These are phyloP conservation scores for Trypanosoma rangeli DNA, from an alignment of 208 protist species.

Conservation along the genomic window DNA sequence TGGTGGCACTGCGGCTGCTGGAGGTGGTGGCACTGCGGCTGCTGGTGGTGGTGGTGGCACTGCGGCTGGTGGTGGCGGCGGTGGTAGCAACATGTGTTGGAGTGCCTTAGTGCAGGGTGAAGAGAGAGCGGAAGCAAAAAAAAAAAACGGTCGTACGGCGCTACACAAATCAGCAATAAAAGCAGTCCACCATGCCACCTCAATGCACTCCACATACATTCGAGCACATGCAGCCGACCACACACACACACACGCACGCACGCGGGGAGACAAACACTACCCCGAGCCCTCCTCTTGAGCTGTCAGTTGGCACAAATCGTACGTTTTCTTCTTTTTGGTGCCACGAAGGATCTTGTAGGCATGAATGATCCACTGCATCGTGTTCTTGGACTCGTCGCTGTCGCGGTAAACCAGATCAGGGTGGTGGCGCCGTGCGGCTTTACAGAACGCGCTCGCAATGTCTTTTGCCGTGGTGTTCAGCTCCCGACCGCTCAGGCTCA, in stretches of 20 bases:
- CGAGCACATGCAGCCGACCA: background rate
- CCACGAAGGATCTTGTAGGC: slow-evolving; percentile 85
- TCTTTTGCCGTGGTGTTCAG: slow-evolving; percentile 74
- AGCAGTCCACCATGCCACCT: background rate
- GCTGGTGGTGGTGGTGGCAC: slow-evolving; percentile 18
- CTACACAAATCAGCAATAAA: slow-evolving; percentile 9
- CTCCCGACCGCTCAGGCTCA: slow-evolving; percentile 78
- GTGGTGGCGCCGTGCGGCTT: slow-evolving; percentile 66
- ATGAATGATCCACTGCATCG: slow-evolving; percentile 82
- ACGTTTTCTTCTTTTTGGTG: slow-evolving; percentile 63
- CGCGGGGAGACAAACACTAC: slow-evolving; percentile 14
- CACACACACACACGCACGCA: slow-evolving; percentile 5
- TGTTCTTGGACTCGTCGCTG: slow-evolving; percentile 41
- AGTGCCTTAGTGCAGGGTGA: background rate
- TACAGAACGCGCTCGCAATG: slow-evolving; percentile 79
- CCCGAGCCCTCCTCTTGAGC: slow-evolving; percentile 23
- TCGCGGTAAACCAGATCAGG: slow-evolving; percentile 53
- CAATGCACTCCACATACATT: background rate
- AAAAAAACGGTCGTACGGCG: background rate
- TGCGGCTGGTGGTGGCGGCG: slow-evolving; percentile 19
- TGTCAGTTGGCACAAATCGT: slow-evolving; percentile 71
- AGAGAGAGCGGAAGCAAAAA: background rate
- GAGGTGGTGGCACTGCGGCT: slow-evolving; percentile 20
- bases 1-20: slow-evolving; percentile 17
- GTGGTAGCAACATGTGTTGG: slow-evolving; percentile 20